phyloP scores from a whole-genome alignment of 106 monocot species.

The Dendrobium chrysotoxum region DNA sequence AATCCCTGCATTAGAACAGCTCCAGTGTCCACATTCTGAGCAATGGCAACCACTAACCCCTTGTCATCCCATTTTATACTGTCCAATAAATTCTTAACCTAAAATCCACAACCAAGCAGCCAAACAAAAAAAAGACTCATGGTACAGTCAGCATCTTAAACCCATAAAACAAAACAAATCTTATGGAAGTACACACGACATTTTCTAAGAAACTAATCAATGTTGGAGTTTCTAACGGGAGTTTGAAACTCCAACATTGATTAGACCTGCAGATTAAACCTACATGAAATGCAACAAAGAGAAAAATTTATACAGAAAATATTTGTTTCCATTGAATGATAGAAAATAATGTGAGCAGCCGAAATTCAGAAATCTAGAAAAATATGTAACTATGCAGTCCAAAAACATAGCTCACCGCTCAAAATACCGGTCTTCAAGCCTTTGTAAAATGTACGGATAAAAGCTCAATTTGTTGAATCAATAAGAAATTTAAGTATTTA shows the following conservation, averaged over 20 bases:
- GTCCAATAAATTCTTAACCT: constrained; percentile 58
- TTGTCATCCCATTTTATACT: constrained; percentile 84
- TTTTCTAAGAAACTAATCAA: neutral
- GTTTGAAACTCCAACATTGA: too few relatives aligned
- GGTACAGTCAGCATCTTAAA: neutral
- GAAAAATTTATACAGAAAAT: neutral
- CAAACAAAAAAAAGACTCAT: neutral
- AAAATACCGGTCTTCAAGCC: neutral
- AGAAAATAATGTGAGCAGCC: neutral
- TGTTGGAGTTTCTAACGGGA: neutral
- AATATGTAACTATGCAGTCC: neutral
- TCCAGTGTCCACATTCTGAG: constrained; percentile 89
- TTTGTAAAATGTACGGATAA: neutral
- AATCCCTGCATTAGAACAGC: constrained; percentile 98
- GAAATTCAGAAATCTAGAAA: neutral
- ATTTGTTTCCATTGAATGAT: neutral
- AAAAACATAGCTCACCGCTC: neutral
- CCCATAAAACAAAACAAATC: neutral
- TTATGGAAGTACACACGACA: too few relatives aligned
- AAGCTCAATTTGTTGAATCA: neutral
- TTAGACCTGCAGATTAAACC: neutral
- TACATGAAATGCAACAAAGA: neutral
- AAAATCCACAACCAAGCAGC: neutral
- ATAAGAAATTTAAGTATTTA: neutral
- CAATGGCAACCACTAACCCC: constrained; percentile 88